These are phyloP conservation scores for Alternaria viburni DNA, from an alignment of 2,329 filamentous ascomycete species.

Conservation along the genomic window DNA sequence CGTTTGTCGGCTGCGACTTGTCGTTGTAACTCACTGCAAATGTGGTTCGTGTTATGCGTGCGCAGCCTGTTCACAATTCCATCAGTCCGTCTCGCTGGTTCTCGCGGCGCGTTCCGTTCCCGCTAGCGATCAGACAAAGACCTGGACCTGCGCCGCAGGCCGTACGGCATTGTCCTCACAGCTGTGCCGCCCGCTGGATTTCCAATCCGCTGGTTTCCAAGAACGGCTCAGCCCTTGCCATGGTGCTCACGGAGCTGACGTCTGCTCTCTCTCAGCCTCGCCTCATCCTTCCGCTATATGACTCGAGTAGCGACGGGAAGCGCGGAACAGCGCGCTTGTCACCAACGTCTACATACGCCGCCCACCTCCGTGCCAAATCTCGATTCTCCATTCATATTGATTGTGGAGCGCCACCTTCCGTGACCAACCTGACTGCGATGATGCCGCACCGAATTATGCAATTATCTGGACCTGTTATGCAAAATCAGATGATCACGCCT, in stretches of 20 bases:
- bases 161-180: slow-evolving; percentile 8
- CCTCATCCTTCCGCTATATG: slow-evolving; percentile 23
- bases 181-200: slow-evolving; percentile 8
- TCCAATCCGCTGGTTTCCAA: slow-evolving; percentile 5
- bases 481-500: background rate
- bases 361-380: slow-evolving; percentile 1
- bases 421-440: background rate
- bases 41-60: background rate
- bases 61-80: slow-evolving; percentile 9
- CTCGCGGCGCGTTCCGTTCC: slow-evolving; percentile 36
- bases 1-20: slow-evolving; percentile 15
- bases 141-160: slow-evolving; percentile 23
- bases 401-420: slow-evolving; percentile 3
- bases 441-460: background rate
- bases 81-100: slow-evolving; percentile 23
- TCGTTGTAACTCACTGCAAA: slow-evolving; percentile 2
- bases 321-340: slow-evolving; percentile 30
- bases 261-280: slow-evolving; percentile 18
- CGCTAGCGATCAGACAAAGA: slow-evolving; percentile 31
- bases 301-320: slow-evolving; percentile 24
- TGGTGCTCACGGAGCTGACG: slow-evolving; percentile 13
- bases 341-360: slow-evolving; percentile 13
- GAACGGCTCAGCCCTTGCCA: slow-evolving; percentile 3
- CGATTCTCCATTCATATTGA: slow-evolving; percentile 4
- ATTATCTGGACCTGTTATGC: background rate